Base-by-base conservation (phyloP, 495 filamentous ascomycete species). In the Neurospora tetrasperma region DNA sequence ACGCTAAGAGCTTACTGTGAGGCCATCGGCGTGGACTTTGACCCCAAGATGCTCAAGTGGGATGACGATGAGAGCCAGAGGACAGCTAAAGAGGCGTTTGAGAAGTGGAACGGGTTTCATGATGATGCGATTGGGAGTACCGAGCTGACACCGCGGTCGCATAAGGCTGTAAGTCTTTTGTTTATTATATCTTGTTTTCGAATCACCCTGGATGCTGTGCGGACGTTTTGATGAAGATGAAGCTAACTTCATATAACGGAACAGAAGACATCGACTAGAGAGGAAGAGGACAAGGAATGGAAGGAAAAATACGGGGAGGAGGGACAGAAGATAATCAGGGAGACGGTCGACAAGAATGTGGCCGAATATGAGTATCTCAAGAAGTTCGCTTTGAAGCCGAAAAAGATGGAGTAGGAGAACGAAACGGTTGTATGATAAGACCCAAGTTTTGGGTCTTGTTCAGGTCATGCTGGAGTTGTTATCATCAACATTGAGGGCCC, bases 101-200 rank as follows among this genome's bases (percentile, higher is more conserved):
- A 93, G 83, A 99, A 99, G 83, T 99, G 96, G 96, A 89, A 89
- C 71, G 96, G 94, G 0, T 99, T 97, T 80, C 96, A 98, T 78
- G 92, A 98, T 70, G 95, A 98, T 85, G 96, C 93, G 20, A 92
- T 98, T 74, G 83, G 90, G 70, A 94, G 91, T 74, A 90, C 84
- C 69, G 89, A 88, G 54, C 81, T 99, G 75, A 90, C 89, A 76
- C 87, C 93, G 18, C 83, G 94, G 78, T 78, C 77, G 38, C 71
- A 79, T 46, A 80, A 77, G 48, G 88, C 92, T 77, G 94, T 97
- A 88, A 86, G 93, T 86, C 4, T 23, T 27, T n/a, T 6, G 42
- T 42, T 3, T 27, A 4, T 7, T 44, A n/a, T 66, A 14, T 70
- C 38, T 9, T 27, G 3, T 42, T 20, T 68, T 69, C 35, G 43